Conservation (phyloP, 441 rosid species). For the Geranium incanum region DNA sequence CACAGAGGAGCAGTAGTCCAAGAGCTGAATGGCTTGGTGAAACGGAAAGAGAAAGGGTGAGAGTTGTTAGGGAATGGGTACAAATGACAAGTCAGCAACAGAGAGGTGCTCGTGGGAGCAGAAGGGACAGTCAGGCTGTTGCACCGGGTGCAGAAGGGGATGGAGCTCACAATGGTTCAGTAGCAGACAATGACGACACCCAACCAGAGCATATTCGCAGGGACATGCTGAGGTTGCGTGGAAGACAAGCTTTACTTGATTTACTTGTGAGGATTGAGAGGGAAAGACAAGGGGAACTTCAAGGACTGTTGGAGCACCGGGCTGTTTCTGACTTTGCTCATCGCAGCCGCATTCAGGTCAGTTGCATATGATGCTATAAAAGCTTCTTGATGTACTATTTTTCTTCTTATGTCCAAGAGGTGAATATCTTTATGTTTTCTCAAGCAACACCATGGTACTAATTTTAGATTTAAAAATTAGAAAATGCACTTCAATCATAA, state of each 20-base stretch:
- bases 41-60: slow-evolving; percentile 93
- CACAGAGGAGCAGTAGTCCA: slow-evolving; percentile 50
- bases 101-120: slow-evolving; percentile 49
- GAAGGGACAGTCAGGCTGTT: slow-evolving; percentile 49
- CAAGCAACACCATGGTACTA: background rate
- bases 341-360: slow-evolving; percentile 81
- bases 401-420: background rate
- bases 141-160: slow-evolving; percentile 43
- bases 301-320: slow-evolving; percentile 80
- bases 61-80: slow-evolving; percentile 86
- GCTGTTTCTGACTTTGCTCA: slow-evolving; percentile 95
- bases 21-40: slow-evolving; percentile 94
- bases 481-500: background rate
- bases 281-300: slow-evolving; percentile 84
- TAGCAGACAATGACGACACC: slow-evolving; percentile 53
- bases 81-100: slow-evolving; percentile 79
- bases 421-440: background rate
- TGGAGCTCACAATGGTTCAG: slow-evolving; percentile 45
- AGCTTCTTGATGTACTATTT: background rate
- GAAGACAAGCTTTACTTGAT: slow-evolving; percentile 84
- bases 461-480: background rate
- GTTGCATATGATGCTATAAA: slow-evolving; percentile 14
- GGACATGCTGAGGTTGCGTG: slow-evolving; percentile 76
- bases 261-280: slow-evolving; percentile 77
- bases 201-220: slow-evolving; percentile 60